phyloP scores from a whole-genome alignment of 1,284 basidiomycete species.

The Athelia sp. region DNA sequence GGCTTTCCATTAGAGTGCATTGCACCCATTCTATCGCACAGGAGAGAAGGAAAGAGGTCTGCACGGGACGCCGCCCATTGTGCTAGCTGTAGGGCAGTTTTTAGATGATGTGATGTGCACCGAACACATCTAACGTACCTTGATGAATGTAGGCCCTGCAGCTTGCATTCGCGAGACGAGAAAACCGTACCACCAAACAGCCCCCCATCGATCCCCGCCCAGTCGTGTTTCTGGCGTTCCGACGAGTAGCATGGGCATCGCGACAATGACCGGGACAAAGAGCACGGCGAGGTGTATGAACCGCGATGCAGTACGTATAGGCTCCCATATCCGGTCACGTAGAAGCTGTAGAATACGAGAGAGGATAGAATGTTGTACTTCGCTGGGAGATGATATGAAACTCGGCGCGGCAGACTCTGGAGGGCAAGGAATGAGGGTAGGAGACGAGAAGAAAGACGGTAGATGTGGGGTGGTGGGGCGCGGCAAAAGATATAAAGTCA shows the following conservation, averaged over 20 bases:
- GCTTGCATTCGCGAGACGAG: constrained; percentile 89
- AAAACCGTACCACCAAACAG: constrained; percentile 93
- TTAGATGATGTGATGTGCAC: constrained; percentile 10
- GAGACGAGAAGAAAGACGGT: constrained; percentile 50
- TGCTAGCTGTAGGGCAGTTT: constrained; percentile 80
- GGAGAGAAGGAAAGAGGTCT: constrained; percentile 90
- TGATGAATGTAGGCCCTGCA: constrained; percentile 97
- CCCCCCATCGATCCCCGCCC: constrained; percentile 77
- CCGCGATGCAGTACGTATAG: constrained; percentile 76
- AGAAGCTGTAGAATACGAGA: constrained; percentile 41
- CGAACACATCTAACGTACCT: constrained; percentile 50
- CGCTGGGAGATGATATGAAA: constrained; percentile 58
- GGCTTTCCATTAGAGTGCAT: constrained; percentile 89
- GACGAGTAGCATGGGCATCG: constrained; percentile 82
- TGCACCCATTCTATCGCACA: constrained; percentile 84
- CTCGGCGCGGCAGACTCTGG: constrained; percentile 16
- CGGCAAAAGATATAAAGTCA: constrained; percentile 35
- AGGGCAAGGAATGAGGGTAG: constrained; percentile 59
- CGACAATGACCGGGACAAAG: constrained; percentile 86
- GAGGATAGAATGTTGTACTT: constrained; percentile 43
- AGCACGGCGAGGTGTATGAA: constrained; percentile 83
- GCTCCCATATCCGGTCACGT: constrained; percentile 71
- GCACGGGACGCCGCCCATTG: constrained; percentile 98
- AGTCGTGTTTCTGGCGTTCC: constrained; percentile 53
- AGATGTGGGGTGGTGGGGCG: constrained; percentile 36